These are phyloP conservation scores for Echeveria elegans DNA, from an alignment of 164 flowering plant species.

Conservation along the genomic window DNA sequence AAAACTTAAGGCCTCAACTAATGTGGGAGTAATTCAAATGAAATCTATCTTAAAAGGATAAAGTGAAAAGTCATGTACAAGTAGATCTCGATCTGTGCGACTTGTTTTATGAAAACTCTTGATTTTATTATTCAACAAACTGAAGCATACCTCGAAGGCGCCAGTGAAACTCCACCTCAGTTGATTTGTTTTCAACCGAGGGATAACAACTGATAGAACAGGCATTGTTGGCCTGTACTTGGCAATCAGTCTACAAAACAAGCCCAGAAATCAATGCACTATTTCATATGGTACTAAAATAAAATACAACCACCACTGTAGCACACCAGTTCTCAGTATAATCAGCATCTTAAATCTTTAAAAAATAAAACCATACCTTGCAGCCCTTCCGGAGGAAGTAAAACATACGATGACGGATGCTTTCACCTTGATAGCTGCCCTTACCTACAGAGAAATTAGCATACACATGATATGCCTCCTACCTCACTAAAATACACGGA, in stretches of 20 bases:
- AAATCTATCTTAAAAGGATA: too few relatives aligned
- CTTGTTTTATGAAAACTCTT: neutral
- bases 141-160: constrained; percentile 66
- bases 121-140: neutral
- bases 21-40: too few relatives aligned
- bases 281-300: neutral
- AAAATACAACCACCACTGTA: neutral
- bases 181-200: constrained; percentile 77
- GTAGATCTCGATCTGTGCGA: neutral
- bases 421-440: constrained; percentile 82
- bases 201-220: constrained; percentile 81
- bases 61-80: too few relatives aligned
- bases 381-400: constrained; percentile 89
- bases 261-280: neutral
- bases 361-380: constrained; percentile 55
- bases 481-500: neutral
- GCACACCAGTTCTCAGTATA: neutral
- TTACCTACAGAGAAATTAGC: constrained; percentile 36
- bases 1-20: too few relatives aligned
- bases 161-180: constrained; percentile 82
- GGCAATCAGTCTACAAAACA: constrained; percentile 61
- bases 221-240: constrained; percentile 96
- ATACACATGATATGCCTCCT: neutral
- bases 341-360: neutral
- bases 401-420: constrained; percentile 77